Evolutionary conservation across 78 protist genomes (phyloP).

Genomic region (Speleostelium caveatum): DNA sequence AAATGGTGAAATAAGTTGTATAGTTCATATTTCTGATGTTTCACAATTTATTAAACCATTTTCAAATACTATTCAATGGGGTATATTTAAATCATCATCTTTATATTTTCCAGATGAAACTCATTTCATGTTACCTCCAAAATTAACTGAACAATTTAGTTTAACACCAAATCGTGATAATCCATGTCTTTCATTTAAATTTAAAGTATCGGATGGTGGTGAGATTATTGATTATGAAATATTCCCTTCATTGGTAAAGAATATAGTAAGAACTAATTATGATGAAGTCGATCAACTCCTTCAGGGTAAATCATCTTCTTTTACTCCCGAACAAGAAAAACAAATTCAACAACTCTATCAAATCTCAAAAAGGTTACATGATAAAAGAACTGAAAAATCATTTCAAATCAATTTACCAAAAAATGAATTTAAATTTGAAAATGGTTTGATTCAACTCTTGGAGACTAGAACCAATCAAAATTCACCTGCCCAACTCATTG

Average conservation of each 20-base stretch:
- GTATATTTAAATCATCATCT: slow-evolving; percentile 21
- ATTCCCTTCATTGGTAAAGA: slow-evolving; percentile 23
- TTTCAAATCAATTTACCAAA: slow-evolving; percentile 3
- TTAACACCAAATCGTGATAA: slow-evolving; percentile 13
- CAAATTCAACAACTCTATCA: not conserved
- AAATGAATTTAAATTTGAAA: not conserved
- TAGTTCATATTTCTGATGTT: slow-evolving; percentile 66
- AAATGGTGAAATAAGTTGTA: not conserved
- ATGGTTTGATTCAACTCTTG: not conserved
- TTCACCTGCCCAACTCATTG: slow-evolving; percentile 6
- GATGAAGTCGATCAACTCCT: slow-evolving; percentile 21
- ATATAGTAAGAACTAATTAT: slow-evolving; percentile 25
- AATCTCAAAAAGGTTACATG: not conserved
- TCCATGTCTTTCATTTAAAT: slow-evolving; percentile 27
- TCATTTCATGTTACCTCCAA: slow-evolving; percentile 43
- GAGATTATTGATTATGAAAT: slow-evolving; percentile 11
- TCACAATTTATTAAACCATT: not conserved
- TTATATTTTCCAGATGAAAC: slow-evolving; percentile 23
- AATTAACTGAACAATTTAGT: not conserved
- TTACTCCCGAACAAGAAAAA: not conserved
- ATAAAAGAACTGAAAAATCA: not conserved
- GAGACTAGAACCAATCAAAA: not conserved
- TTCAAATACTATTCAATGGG: slow-evolving; percentile 1
- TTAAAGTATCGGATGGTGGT: slow-evolving; percentile 32
- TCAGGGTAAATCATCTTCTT: no score